A percentile compares a stretch with the other conserved stretches of the same genome.
phyloP scores from a whole-genome alignment of 257 asterid species.

The Rubia yunnanensis region DNA sequence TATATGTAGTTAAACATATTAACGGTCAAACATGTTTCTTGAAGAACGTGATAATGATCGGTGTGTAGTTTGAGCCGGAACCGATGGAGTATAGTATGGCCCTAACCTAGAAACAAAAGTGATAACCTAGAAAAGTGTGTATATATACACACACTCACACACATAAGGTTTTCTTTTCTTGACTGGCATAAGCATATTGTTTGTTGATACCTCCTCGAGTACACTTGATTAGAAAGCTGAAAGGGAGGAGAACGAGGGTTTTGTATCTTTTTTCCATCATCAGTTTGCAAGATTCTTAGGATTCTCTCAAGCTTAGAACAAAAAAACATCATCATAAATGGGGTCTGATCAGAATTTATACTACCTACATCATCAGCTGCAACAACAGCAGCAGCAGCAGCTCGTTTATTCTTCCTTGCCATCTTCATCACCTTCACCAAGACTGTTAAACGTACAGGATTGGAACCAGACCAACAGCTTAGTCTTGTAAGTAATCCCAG shows the following conservation, averaged over 20 bases:
- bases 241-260: conserved; percentile 3
- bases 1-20: no score
- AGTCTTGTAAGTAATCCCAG: conserved; percentile 16
- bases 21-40: no score
- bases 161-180: not conserved
- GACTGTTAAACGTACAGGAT: conserved; percentile 9
- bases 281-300: conserved; percentile 6
- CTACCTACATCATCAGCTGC: conserved; percentile 16
- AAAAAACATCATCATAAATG: conserved; percentile 13
- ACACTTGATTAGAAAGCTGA: not conserved
- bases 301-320: conserved; percentile 2
- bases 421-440: not conserved
- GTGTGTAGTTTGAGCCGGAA: no score
- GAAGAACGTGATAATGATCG: no score
- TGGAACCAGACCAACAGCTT: conserved; percentile 15
- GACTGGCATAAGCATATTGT: not conserved
- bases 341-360: conserved; percentile 21
- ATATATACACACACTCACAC: not conserved
- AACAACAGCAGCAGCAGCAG: conserved; percentile 13
- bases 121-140: not conserved
- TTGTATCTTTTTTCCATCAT: not conserved
- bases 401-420: conserved; percentile 11
- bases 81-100: not conserved
- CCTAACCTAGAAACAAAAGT: not conserved
- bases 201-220: not conserved